These are phyloP conservation scores for Populus hybrid DNA, from an alignment of 441 rosid species.

Conservation along the genomic window DNA sequence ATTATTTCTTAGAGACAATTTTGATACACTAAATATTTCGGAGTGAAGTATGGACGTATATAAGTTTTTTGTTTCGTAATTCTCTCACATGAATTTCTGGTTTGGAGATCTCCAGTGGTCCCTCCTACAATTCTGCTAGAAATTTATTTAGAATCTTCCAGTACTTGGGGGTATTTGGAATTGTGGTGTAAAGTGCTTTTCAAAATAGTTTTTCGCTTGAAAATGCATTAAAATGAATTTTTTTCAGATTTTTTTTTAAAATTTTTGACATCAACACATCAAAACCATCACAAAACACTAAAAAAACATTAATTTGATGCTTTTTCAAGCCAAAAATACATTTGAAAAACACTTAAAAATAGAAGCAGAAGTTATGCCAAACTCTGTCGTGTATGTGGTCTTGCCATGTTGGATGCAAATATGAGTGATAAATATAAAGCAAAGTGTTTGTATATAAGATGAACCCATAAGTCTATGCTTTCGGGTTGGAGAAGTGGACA, in stretches of 20 bases:
- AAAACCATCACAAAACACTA: too few species aligned
- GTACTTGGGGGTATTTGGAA: neutral
- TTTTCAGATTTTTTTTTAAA: too few species aligned
- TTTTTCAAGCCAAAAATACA: too few species aligned
- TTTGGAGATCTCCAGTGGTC: conserved; percentile 12
- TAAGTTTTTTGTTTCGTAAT: neutral
- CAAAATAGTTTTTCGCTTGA: too few species aligned
- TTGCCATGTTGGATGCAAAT: neutral
- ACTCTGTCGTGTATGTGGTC: neutral
- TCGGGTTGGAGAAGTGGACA: neutral
- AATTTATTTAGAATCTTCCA: neutral
- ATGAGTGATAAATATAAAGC: neutral
- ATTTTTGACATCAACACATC: too few species aligned
- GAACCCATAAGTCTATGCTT: neutral
- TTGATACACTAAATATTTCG: neutral
- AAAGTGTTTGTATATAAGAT: too few species aligned
- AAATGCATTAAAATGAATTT: too few species aligned
- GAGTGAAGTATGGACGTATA: neutral
- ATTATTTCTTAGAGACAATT: neutral
- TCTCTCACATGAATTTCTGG: conserved; percentile 1
- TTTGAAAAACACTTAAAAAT: too few species aligned
- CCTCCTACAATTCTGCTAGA: neutral
- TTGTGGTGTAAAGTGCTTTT: neutral
- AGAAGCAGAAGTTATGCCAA: too few species aligned
- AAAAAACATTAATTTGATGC: too few species aligned